Evolutionary conservation across 1,284 basidiomycete species (phyloP).

Genomic region (Moesziomyces aphidis): DNA sequence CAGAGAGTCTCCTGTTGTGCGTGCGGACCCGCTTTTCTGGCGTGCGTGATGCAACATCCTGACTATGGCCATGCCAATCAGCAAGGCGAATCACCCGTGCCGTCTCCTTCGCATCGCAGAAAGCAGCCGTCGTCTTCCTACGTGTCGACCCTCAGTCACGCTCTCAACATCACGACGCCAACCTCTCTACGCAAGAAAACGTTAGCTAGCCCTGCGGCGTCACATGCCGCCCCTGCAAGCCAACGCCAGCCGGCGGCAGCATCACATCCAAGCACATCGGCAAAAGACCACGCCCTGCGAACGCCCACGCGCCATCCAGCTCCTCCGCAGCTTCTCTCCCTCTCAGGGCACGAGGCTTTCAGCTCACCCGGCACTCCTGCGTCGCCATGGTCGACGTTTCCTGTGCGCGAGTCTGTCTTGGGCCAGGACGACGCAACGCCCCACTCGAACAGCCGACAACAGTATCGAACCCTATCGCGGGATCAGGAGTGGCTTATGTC

Average conservation of each 20-base stretch:
- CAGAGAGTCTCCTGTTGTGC: neutral
- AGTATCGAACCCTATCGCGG: neutral
- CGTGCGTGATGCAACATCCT: constrained; percentile 16
- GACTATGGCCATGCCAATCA: constrained; percentile 3
- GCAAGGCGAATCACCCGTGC: neutral
- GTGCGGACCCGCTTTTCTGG: too few species aligned
- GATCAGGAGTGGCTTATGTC: constrained; percentile 17
- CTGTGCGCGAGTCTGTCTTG: neutral
- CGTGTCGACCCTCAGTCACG: constrained; percentile 31
- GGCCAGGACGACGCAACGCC: too few species aligned
- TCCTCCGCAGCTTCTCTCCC: constrained; percentile 5
- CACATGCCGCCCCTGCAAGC: neutral
- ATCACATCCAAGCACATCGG: constrained; percentile 2
- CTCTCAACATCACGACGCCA: constrained; percentile 30
- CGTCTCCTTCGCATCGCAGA: neutral
- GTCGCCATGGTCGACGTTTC: constrained; percentile 7
- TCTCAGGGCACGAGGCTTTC: constrained; percentile 24
- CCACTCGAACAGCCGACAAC: neutral
- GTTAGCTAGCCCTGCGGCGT: neutral
- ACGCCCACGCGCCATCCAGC: constrained; percentile 4
- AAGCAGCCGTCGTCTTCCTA: constrained; percentile 11
- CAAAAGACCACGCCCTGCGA: neutral
- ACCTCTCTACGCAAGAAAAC: constrained; percentile 1
- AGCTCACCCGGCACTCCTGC: constrained; percentile 9
- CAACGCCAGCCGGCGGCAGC: neutral